Percentiles rank a stretch among this genome's conserved stretches.
phyloP scores from a whole-genome alignment of 352 stramenopile genomes.

The Phytophthora sansomeana region DNA sequence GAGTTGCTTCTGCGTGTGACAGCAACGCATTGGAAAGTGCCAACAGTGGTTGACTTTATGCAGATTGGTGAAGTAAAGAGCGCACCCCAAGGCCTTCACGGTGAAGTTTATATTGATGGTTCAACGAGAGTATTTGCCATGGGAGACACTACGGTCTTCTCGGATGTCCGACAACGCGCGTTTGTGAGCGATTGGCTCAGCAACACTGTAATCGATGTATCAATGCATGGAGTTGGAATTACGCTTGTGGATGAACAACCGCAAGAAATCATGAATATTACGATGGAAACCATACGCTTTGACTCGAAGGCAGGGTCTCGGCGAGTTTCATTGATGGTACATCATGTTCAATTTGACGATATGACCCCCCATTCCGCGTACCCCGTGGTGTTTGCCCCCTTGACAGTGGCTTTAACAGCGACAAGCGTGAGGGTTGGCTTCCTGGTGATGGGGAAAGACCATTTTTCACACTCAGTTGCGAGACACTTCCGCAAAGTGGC shows the following conservation, averaged over 20 bases:
- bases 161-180: constrained; percentile 59
- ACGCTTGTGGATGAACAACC: constrained; percentile 83
- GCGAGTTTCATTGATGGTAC: constrained; percentile 63
- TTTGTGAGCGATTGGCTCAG: constrained; percentile 79
- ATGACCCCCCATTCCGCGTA: constrained; percentile 82
- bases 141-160: constrained; percentile 74
- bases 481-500: constrained; percentile 68
- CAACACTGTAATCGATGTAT: constrained; percentile 78
- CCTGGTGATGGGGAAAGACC: constrained; percentile 76
- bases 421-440: constrained; percentile 88
- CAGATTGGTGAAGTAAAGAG: constrained; percentile 71
- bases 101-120: constrained; percentile 89
- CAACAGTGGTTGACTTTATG: constrained; percentile 79
- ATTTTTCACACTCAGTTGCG: constrained; percentile 73
- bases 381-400: constrained; percentile 76
- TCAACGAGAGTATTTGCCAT: constrained; percentile 83
- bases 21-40: constrained; percentile 71
- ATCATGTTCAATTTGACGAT: constrained; percentile 90
- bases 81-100: constrained; percentile 63
- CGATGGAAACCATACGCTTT: constrained; percentile 85
- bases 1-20: constrained; percentile 67
- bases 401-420: constrained; percentile 89
- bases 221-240: constrained; percentile 76
- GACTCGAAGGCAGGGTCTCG: constrained; percentile 60
- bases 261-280: constrained; percentile 87